Evolutionary conservation across 352 stramenopile species (phyloP).

Genomic region (Lagenidium sp.): DNA sequence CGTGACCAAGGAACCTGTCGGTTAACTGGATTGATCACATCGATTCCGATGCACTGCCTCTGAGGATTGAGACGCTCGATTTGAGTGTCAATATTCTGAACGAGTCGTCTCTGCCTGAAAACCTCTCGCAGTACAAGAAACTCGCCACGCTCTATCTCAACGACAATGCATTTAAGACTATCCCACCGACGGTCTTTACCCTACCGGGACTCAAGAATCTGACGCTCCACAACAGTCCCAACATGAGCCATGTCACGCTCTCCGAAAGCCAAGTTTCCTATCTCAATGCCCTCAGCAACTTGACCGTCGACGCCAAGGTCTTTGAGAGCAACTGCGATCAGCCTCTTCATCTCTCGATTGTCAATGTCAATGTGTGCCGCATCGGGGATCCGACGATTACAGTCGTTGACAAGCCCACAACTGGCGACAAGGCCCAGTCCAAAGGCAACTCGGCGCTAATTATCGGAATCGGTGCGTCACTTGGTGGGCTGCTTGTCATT

Average conservation of each 20-base stretch:
- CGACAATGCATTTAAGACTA: conserved; percentile 4
- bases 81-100: conserved; percentile 5
- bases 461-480: conserved; percentile 3
- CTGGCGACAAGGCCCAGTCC: neutral
- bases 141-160: conserved; percentile 11
- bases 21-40: conserved; percentile 7
- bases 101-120: neutral
- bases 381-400: conserved; percentile 5
- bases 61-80: conserved; percentile 5
- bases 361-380: conserved; percentile 21
- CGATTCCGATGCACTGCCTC: conserved; percentile 2
- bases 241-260: conserved; percentile 17
- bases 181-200: conserved; percentile 3
- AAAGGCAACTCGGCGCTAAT: neutral
- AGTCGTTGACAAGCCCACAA: neutral
- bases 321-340: conserved; percentile 16
- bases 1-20: conserved; percentile 7
- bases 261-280: conserved; percentile 14
- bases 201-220: conserved; percentile 10
- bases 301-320: conserved; percentile 14
- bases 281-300: conserved; percentile 16
- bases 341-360: too few species aligned
- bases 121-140: conserved; percentile 1
- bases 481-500: conserved; percentile 1
- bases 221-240: conserved; percentile 11